These are phyloP conservation scores for Macrophomina tecta DNA, from an alignment of 2,329 filamentous ascomycete genomes.

Conservation along the genomic window DNA sequence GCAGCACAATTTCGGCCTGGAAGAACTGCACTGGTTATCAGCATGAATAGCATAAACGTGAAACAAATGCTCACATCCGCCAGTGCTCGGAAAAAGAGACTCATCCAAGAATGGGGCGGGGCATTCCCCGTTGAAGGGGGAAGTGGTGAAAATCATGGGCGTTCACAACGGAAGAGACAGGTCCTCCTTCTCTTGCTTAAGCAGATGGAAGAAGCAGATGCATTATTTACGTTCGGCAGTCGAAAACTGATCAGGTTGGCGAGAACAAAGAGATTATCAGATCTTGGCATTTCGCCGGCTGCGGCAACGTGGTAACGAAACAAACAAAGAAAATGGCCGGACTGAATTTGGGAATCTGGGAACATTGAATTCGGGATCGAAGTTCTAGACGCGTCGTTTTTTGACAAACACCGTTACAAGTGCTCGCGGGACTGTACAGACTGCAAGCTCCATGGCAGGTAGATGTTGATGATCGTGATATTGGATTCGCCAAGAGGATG, in stretches of 20 bases:
- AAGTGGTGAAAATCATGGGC: neutral
- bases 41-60: neutral
- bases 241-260: neutral
- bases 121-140: conserved; percentile 28
- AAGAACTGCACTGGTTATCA: conserved; percentile 26
- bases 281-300: conserved; percentile 13
- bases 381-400: neutral
- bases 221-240: neutral
- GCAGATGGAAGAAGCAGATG: neutral
- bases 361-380: neutral
- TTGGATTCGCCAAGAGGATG: too few relatives aligned
- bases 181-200: neutral
- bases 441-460: too few relatives aligned
- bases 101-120: conserved; percentile 37
- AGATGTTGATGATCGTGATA: too few relatives aligned
- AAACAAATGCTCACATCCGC: conserved; percentile 34
- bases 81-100: conserved; percentile 32
- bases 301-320: conserved; percentile 7
- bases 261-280: conserved; percentile 4
- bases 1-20: conserved; percentile 36
- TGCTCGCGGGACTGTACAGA: too few relatives aligned
- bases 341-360: neutral
- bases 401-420: too few relatives aligned
- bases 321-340: neutral
- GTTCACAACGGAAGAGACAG: neutral